A percentile compares a stretch with the other conserved stretches of the same genome.
Conservation (phyloP, 2,329 filamentous ascomycete species). For the Rhinocladiella similis region DNA sequence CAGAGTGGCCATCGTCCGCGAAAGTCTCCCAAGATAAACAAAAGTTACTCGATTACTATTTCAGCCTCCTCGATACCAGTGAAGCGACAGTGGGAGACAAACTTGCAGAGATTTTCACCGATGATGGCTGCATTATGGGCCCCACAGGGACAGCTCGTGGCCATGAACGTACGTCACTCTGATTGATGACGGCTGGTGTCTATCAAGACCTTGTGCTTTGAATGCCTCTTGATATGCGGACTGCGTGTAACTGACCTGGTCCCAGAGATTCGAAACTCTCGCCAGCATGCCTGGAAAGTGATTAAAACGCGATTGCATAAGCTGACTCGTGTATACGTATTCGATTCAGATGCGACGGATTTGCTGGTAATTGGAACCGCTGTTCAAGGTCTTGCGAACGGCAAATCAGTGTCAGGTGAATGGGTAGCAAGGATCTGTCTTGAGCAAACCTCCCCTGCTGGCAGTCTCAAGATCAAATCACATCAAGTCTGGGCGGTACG, state of each 20-base stretch:
- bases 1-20: background rate
- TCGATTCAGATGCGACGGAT: background rate
- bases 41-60: background rate
- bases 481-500: background rate
- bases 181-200: no score
- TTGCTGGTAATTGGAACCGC: background rate
- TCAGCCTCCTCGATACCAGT: background rate
- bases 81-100: background rate
- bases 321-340: background rate
- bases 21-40: background rate
- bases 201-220: no score
- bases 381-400: background rate
- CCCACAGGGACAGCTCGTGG: background rate
- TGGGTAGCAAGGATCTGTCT: background rate
- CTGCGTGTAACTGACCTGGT: no score
- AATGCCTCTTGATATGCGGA: no score
- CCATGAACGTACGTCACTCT: background rate
- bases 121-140: background rate
- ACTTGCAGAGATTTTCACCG: background rate
- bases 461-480: background rate
- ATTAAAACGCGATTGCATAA: background rate
- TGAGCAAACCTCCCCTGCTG: background rate
- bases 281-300: background rate
- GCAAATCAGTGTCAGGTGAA: background rate
- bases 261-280: background rate